Evolutionary conservation across 1,139 yeast species (phyloP).

Genomic region (Nakaseomyces delphensis): DNA sequence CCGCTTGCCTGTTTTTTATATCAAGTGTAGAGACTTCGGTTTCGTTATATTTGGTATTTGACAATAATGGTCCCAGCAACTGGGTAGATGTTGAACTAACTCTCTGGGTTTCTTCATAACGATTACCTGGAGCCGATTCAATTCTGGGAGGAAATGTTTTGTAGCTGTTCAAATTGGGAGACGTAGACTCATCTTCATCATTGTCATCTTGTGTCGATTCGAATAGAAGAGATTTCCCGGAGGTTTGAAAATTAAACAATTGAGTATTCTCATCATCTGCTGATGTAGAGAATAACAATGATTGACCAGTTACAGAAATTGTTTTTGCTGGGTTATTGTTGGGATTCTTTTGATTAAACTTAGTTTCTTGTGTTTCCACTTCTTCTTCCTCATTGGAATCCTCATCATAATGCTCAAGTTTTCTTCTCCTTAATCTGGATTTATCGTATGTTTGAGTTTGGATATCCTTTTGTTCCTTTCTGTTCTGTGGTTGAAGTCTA

Average conservation of each 20-base stretch:
- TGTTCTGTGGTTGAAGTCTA: background rate
- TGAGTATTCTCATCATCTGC: background rate
- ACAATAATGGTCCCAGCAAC: too few species aligned
- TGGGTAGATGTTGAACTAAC: too few species aligned
- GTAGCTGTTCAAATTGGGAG: background rate
- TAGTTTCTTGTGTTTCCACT: slow-evolving; percentile 4
- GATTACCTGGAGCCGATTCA: too few species aligned
- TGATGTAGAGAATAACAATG: background rate
- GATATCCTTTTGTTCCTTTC: background rate
- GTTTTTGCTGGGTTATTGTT: background rate
- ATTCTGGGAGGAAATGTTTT: background rate
- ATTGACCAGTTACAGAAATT: background rate
- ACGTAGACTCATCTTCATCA: background rate
- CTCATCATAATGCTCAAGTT: slow-evolving; percentile 10
- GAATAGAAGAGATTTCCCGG: slow-evolving; percentile 1
- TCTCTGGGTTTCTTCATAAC: too few species aligned
- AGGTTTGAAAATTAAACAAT: background rate
- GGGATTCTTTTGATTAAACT: background rate
- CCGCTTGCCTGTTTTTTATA: background rate
- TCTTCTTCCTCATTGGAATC: slow-evolving; percentile 9
- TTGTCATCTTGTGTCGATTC: background rate
- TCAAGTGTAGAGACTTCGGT: background rate
- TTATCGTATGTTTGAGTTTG: slow-evolving; percentile 1
- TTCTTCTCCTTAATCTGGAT: slow-evolving; percentile 4
- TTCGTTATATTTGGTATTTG: too few species aligned